Evolutionary conservation across 192 early-diverging fungal species (phyloP).

Genomic region (Coemansia sp.): DNA sequence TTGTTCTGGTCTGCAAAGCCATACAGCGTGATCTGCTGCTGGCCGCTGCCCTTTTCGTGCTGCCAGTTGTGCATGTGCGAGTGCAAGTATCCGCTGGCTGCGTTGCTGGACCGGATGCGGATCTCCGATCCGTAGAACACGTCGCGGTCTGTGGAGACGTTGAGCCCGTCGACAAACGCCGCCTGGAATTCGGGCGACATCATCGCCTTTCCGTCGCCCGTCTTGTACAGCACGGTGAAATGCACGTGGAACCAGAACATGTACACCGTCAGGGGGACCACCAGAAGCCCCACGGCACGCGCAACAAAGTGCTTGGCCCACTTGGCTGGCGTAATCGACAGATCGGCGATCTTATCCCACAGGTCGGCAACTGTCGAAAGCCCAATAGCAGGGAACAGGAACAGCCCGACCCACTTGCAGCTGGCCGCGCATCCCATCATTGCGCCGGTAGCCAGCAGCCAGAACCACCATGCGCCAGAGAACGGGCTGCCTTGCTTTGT

Average conservation of each 20-base stretch:
- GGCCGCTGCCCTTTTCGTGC: slow-evolving; percentile 69
- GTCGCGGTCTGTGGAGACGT: slow-evolving; percentile 46
- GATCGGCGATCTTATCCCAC: slow-evolving; percentile 86
- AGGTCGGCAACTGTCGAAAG: slow-evolving; percentile 81
- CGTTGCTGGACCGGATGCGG: slow-evolving; percentile 45
- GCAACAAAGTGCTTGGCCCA: slow-evolving; percentile 75
- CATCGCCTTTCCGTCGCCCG: slow-evolving; percentile 88
- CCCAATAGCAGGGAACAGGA: slow-evolving; percentile 86
- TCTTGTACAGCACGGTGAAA: slow-evolving; percentile 74
- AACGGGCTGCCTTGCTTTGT: slow-evolving; percentile 74
- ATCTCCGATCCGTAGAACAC: slow-evolving; percentile 58
- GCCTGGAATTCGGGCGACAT: slow-evolving; percentile 92
- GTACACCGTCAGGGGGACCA: slow-evolving; percentile 80
- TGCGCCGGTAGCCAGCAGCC: slow-evolving; percentile 86
- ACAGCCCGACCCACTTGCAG: slow-evolving; percentile 95
- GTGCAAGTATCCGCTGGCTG: slow-evolving; percentile 55
- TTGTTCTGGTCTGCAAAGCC: slow-evolving; percentile 87
- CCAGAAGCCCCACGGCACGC: slow-evolving; percentile 81
- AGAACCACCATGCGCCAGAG: slow-evolving; percentile 81
- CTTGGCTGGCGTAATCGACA: slow-evolving; percentile 58
- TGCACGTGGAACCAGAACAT: slow-evolving; percentile 88
- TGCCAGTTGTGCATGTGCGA: slow-evolving; percentile 66
- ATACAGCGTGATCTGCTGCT: slow-evolving; percentile 84
- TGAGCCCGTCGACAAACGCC: slow-evolving; percentile 66
- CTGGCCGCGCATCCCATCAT: slow-evolving; percentile 74